Base-by-base conservation (phyloP, 1,284 basidiomycete genomes). In the Ustilago tritici region DNA sequence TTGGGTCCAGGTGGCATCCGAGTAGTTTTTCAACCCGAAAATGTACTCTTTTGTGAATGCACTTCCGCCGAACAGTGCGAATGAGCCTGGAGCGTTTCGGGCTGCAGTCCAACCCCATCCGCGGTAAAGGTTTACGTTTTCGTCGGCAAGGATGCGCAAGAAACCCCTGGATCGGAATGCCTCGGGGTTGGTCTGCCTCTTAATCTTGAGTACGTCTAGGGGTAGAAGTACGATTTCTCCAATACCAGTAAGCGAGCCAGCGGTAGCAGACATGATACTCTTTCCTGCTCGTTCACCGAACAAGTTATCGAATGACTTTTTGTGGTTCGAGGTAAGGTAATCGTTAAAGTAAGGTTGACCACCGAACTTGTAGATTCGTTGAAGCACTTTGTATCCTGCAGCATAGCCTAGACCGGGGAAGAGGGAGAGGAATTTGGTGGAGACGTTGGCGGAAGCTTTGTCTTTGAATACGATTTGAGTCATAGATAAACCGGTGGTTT, bases 31-130 rank as follows among this genome's bases (percentile, higher is more conserved):
- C 11, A 98, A 90, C 59, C 93, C 92, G 82, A 98, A 93, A 57
- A 95, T 87, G 87, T 95, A 95, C 84, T 98, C 95, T 87, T 99
- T 98, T 43, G 95, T 94, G 62, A 92, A 90, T 1, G 96, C 95
- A 4, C 94, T 96, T 53, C 94, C 96, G 86, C 96, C 96, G 85
- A 99, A 99, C 19, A 86, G 75, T 62, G 96, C 95, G 82, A 99
- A 99, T 63, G 91, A 92, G 15, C 96, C 96, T 3, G 96, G 96
- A 2, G 96, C 96, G 86, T 99, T 99, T 65, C 96, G 91, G 1
- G 95, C 95, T 89, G 98, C 93, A 41, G 96, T 99, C 96, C 96
- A 98, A 63, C 95, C 96, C 93, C 95, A 98, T 46, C 96, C 96
- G 78, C 95, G 92, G 88, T 99, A 99, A 43, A 99, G 90, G 12